Evolutionary conservation across 208 protist species (phyloP).

Genomic region (Trypanosoma avium): DNA sequence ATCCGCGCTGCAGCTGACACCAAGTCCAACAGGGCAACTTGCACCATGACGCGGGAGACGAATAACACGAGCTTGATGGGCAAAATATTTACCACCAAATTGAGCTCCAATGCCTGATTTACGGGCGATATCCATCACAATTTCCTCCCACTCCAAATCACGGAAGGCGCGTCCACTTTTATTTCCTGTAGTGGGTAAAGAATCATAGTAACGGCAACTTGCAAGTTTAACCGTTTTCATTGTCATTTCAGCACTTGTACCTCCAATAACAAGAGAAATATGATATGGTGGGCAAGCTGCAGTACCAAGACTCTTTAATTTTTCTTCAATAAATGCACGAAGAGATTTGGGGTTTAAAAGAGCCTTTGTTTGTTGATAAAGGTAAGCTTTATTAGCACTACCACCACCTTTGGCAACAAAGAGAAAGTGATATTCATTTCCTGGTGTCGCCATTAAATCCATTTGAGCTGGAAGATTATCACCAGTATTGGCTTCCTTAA

Average conservation of each 20-base stretch:
- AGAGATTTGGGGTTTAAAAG: slow-evolving; percentile 93
- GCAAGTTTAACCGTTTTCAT: slow-evolving; percentile 98
- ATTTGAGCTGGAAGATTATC: slow-evolving; percentile 98
- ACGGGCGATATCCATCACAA: slow-evolving; percentile 87
- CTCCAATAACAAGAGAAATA: slow-evolving; percentile 96
- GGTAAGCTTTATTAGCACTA: slow-evolving; percentile 97
- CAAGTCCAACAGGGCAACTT: slow-evolving; percentile 93
- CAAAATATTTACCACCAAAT: slow-evolving; percentile 98
- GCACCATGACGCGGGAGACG: slow-evolving; percentile 91
- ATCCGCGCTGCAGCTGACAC: slow-evolving; percentile 97
- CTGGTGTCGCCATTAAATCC: slow-evolving; percentile 93
- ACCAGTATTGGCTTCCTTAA: slow-evolving; percentile 96
- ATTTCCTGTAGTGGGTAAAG: slow-evolving; percentile 93
- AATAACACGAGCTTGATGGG: slow-evolving; percentile 95
- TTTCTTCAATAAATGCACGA: slow-evolving; percentile 92
- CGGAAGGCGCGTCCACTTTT: slow-evolving; percentile 94
- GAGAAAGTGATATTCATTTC: slow-evolving; percentile 95
- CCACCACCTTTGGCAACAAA: slow-evolving; percentile 98
- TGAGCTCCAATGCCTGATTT: slow-evolving; percentile 94
- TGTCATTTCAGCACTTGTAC: slow-evolving; percentile 96
- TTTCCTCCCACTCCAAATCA: slow-evolving; percentile 94
- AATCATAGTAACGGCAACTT: slow-evolving; percentile 94
- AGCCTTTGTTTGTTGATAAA: slow-evolving; percentile 97
- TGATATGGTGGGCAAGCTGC: slow-evolving; percentile 98
- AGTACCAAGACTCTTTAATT: slow-evolving; percentile 95